Evolutionary conservation across 2,329 filamentous ascomycete species (phyloP).

Genomic region (Xylariaceae sp.): DNA sequence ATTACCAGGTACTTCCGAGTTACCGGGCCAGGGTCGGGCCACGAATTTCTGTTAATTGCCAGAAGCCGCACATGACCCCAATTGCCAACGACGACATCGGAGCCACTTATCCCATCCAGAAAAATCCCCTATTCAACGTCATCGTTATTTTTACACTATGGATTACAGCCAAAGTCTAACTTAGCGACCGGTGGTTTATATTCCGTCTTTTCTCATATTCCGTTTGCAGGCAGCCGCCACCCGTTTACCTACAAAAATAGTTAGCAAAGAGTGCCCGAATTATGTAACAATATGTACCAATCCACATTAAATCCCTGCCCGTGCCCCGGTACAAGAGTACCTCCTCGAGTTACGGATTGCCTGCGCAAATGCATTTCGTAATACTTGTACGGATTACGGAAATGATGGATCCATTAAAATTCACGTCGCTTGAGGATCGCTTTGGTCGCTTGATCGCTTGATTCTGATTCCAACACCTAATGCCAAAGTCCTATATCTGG

Average conservation of each 20-base stretch:
- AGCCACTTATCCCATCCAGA: conserved; percentile 18
- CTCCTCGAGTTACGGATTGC: no score
- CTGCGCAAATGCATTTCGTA: not conserved
- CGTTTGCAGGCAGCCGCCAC: not conserved
- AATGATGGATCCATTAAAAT: conserved; percentile 1
- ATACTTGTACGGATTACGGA: not conserved
- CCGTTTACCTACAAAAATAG: not conserved
- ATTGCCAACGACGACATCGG: conserved; percentile 19
- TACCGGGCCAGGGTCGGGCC: not conserved
- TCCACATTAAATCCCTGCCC: no score
- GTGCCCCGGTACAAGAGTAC: no score
- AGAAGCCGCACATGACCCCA: not conserved
- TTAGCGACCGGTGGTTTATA: not conserved
- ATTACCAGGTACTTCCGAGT: not conserved
- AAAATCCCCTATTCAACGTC: conserved; percentile 12
- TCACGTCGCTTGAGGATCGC: not conserved
- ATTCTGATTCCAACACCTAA: not conserved
- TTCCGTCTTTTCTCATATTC: not conserved
- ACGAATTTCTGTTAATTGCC: not conserved
- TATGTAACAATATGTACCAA: no score
- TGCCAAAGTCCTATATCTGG: not conserved
- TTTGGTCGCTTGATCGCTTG: not conserved
- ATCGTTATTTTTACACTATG: conserved; percentile 3
- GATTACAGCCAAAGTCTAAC: not conserved
- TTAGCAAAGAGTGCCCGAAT: not conserved